Evolutionary conservation across 495 filamentous ascomycete genomes (phyloP), one percentile per base, ranked within the genome.

Genomic region (Penicillium antarcticum): DNA sequence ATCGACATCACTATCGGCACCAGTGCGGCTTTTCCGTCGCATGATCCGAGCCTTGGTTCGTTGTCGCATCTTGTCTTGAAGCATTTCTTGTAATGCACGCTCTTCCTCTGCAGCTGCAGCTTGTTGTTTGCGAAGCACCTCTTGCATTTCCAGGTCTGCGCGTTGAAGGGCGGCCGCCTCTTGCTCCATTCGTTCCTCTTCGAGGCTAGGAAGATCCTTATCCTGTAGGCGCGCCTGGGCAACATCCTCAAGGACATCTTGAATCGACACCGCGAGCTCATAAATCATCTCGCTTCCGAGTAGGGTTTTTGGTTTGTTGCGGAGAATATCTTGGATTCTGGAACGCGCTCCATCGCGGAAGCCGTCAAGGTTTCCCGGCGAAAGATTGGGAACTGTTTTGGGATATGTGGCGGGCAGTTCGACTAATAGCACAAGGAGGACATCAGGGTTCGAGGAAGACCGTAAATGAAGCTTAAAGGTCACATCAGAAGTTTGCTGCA

Each of bases 361-460:
- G 19, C 78, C 73, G 29, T 82, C 77, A 48, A 85, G 75, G 42
- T 85, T 84, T 31, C 72, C 64, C n/a, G 95, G 61, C 8, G 76
- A 82, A 4, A 98, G 64, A 26, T 88, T 75, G 2, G 94, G 94
- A 3, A 80, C 67, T 13, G 90, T 87, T 67, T 92, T 96, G 7
- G 95, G 95, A 68, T 98, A 98, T 0, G 94, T 97, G 11, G 92
- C 86, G 10, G 89, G 91, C 21, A 98, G 65, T 29, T 87, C 84
- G 32, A 94, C 87, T 21, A 72, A 68, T 16, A 96, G 68, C 1
- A 79, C 80, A 9, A 90, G 70, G 13, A 70, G 69, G 24, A 85
- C 74, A 9, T 88, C 83, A 26, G 83, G 77, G 47, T 92, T 86
- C 2, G 84, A 83, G 18, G 79, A 78, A 9, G 90, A 79, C 58